A percentile compares a stretch with the other conserved stretches of the same genome.
Conservation (phyloP, 345 rosid genomes). For the Moricandia moricandioides region DNA sequence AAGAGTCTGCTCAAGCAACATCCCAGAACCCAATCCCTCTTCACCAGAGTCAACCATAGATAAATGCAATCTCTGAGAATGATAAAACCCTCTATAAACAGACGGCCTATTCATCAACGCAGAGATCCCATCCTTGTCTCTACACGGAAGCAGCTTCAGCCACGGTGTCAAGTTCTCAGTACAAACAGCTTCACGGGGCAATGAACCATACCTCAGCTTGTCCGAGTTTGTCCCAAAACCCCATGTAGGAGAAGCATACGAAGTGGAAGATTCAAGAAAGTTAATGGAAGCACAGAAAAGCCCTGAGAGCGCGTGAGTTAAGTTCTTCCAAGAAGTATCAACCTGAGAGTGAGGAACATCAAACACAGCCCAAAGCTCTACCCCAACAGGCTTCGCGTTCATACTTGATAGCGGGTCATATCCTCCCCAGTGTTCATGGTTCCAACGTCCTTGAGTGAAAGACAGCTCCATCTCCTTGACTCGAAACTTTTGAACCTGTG, state of each 20-base stretch:
- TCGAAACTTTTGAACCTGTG: conserved; percentile 78
- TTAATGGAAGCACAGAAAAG: conserved; percentile 96
- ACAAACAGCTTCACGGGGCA: conserved; percentile 99
- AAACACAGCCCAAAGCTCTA: conserved; percentile 95
- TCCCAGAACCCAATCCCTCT: conserved; percentile 50
- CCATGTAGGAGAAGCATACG: conserved; percentile 81
- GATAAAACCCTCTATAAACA: conserved; percentile 85
- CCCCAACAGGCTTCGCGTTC: conserved; percentile 95
- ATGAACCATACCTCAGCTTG: conserved; percentile 70
- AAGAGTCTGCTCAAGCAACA: conserved; percentile 74
- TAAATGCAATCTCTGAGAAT: conserved; percentile 83
- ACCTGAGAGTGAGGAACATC: conserved; percentile 69
- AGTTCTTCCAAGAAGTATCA: conserved; percentile 85
- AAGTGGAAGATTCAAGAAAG: conserved; percentile 74
- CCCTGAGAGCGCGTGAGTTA: conserved; percentile 86
- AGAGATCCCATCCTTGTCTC: conserved; percentile 87
- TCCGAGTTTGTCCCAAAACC: conserved; percentile 60
- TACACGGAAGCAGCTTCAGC: conserved; percentile 96
- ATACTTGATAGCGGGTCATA: conserved; percentile 77
- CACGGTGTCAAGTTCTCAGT: conserved; percentile 98
- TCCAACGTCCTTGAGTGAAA: conserved; percentile 98
- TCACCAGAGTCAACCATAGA: conserved; percentile 38
- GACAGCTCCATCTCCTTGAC: conserved; percentile 92
- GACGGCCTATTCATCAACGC: conserved; percentile 85
- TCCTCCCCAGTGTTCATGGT: conserved; percentile 96